These are phyloP conservation scores for Corrigiola litoralis DNA, from an alignment of 179 eudicot species.

Conservation along the genomic window DNA sequence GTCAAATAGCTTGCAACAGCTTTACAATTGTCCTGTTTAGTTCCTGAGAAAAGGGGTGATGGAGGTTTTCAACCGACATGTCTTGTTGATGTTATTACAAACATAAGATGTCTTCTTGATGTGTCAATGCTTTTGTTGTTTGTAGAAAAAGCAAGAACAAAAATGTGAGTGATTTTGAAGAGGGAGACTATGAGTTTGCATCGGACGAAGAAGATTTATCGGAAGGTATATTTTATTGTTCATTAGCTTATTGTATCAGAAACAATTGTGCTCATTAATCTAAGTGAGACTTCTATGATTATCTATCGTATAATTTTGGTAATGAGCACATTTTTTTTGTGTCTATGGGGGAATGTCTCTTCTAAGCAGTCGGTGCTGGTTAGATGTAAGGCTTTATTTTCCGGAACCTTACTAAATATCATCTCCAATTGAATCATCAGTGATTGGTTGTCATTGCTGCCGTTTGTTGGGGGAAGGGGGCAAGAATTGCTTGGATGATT, in stretches of 20 bases:
- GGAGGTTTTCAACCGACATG: background rate
- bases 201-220: conserved; percentile 39
- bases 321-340: background rate
- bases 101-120: background rate
- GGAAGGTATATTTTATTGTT: conserved; percentile 19
- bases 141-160: conserved; percentile 46
- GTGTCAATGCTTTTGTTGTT: background rate
- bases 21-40: background rate
- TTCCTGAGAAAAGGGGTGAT: background rate
- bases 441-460: too few species aligned
- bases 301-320: background rate
- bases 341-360: too few species aligned
- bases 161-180: conserved; percentile 40
- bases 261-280: background rate
- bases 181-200: conserved; percentile 30
- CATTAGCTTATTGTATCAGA: background rate
- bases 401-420: too few species aligned
- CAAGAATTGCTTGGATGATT: too few species aligned
- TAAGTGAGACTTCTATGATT: background rate
- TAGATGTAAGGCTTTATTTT: too few species aligned
- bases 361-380: too few species aligned
- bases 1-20: background rate
- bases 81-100: background rate
- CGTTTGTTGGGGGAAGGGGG: too few species aligned
- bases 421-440: too few species aligned